A percentile compares a stretch with the other conserved stretches of the same genome.
phyloP scores from a whole-genome alignment of 106 monocot species.

The Amphibolis antarctica region DNA sequence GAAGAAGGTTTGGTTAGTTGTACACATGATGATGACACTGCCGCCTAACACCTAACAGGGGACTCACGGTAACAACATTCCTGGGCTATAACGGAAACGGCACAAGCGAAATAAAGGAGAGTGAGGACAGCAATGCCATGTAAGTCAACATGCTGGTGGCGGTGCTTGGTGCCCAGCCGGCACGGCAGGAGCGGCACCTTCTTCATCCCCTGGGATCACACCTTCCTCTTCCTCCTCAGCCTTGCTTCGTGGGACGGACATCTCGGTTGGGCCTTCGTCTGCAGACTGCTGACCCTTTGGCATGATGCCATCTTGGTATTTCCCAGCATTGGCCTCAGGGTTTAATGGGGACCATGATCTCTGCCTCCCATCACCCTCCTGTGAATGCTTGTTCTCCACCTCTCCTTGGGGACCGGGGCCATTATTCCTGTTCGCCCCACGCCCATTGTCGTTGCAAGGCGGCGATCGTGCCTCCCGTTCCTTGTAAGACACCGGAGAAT shows the following conservation, averaged over 20 bases:
- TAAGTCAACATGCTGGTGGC: neutral
- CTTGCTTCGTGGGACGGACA: neutral
- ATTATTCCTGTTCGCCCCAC: too few relatives aligned
- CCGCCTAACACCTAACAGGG: too few relatives aligned
- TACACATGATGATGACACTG: too few relatives aligned
- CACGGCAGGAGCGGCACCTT: conserved; percentile 4
- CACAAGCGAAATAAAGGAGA: too few relatives aligned
- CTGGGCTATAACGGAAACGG: too few relatives aligned
- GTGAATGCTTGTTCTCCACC: neutral
- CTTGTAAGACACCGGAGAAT: too few relatives aligned
- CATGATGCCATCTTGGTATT: neutral
- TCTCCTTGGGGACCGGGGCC: too few relatives aligned
- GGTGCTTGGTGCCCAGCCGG: neutral
- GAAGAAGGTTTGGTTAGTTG: too few relatives aligned
- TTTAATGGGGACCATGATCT: neutral
- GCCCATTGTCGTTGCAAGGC: neutral
- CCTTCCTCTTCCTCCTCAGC: conserved; percentile 18
- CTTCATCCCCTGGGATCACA: conserved; percentile 10
- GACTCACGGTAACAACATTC: too few relatives aligned
- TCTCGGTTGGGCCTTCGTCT: neutral
- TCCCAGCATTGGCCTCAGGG: neutral
- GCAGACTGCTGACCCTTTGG: neutral
- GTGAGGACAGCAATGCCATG: too few relatives aligned
- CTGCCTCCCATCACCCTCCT: neutral
- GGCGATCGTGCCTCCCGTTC: neutral